These are phyloP conservation scores for Ophiostoma sp. DNA, from an alignment of 2,329 filamentous ascomycete species.

Conservation along the genomic window DNA sequence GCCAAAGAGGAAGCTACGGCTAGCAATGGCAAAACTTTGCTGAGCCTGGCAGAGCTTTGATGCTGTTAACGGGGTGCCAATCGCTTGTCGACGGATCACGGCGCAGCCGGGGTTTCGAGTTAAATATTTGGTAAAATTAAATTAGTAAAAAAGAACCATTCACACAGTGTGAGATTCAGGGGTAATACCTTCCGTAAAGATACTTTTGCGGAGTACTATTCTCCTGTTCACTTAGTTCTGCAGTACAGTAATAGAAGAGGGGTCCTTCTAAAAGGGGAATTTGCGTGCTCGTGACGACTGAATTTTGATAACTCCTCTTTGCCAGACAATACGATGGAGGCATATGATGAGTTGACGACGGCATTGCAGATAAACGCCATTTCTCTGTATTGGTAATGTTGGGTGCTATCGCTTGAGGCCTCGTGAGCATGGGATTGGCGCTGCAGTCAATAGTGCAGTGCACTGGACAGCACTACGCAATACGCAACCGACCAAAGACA, in stretches of 20 bases:
- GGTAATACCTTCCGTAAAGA: not conserved
- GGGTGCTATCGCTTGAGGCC: not conserved
- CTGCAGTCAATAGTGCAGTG: too few species aligned
- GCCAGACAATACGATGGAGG: not conserved
- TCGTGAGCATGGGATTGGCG: not conserved
- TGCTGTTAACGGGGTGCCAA: not conserved
- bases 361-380: not conserved
- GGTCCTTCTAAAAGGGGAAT: not conserved
- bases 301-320: conserved; percentile 10
- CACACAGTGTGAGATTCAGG: conserved; percentile 12
- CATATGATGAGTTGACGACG: not conserved
- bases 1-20: not conserved
- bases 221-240: not conserved
- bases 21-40: not conserved
- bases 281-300: conserved; percentile 10
- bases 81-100: not conserved
- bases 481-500: not conserved
- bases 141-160: not conserved
- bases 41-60: not conserved
- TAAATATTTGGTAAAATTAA: not conserved
- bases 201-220: not conserved
- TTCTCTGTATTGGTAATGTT: not conserved
- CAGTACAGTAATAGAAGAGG: not conserved
- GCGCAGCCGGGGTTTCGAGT: not conserved
- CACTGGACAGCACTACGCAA: not conserved